These are phyloP conservation scores for Cajanus cajan DNA, from an alignment of 306 rosid species.

Conservation along the genomic window DNA sequence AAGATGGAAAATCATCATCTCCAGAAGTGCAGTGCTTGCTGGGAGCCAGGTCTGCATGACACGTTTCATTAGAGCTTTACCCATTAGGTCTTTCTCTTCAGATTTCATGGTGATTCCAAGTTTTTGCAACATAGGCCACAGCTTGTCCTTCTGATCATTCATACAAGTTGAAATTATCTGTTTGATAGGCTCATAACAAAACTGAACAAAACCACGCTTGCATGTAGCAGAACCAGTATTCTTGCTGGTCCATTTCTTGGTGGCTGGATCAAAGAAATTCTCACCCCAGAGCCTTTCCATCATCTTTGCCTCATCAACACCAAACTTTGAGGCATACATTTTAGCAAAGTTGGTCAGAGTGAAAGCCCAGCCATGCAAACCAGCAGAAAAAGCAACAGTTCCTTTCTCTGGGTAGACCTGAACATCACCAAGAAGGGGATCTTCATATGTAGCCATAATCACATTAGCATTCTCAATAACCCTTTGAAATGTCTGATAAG, in stretches of 20 bases:
- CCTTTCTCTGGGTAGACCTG: slow-evolving; percentile 91
- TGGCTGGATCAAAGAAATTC: slow-evolving; percentile 61
- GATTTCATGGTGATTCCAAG: slow-evolving; percentile 73
- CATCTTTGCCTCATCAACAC: slow-evolving; percentile 78
- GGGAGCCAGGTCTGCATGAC: slow-evolving; percentile 99
- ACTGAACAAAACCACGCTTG: slow-evolving; percentile 79
- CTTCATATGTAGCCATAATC: slow-evolving; percentile 95
- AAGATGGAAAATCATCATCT: slow-evolving; percentile 95
- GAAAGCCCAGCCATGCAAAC: slow-evolving; percentile 96
- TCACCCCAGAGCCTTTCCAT: slow-evolving; percentile 73
- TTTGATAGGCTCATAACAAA: slow-evolving; percentile 91
- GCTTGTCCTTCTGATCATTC: slow-evolving; percentile 92
- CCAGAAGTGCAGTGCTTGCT: slow-evolving; percentile 72
- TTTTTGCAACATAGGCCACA: slow-evolving; percentile 94
- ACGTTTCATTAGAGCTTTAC: slow-evolving; percentile 85
- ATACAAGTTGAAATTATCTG: slow-evolving; percentile 76
- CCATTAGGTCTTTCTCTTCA: slow-evolving; percentile 78
- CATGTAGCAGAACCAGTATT: slow-evolving; percentile 48
- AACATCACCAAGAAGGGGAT: slow-evolving; percentile 85
- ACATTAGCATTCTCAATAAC: slow-evolving; percentile 97
- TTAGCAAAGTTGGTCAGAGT: slow-evolving; percentile 83
- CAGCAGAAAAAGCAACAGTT: slow-evolving; percentile 95
- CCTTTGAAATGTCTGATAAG: slow-evolving; percentile 72
- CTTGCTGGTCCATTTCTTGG: slow-evolving; percentile 63
- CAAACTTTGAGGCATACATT: slow-evolving; percentile 94